Percentiles rank a stretch among this genome's conserved stretches.
phyloP scores from a whole-genome alignment of 2,329 filamentous ascomycete species.

The Dothiorella sarmentorum region DNA sequence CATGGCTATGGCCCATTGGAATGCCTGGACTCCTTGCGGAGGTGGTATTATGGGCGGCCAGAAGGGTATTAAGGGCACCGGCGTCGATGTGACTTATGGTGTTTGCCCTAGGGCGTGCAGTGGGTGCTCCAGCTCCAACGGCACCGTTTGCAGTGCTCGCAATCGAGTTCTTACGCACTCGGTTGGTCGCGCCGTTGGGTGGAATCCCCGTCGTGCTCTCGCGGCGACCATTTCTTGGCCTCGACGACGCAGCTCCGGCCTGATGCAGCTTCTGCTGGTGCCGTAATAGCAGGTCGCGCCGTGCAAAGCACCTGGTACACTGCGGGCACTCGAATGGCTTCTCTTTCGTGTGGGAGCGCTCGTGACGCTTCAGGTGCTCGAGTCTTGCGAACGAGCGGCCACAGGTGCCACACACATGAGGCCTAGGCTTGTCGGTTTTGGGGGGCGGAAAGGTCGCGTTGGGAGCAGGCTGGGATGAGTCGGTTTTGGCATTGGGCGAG shows the following conservation, averaged over 20 bases:
- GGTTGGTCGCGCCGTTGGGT: slow-evolving; percentile 58
- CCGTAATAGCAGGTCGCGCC: slow-evolving; percentile 83
- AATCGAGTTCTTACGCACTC: slow-evolving; percentile 90
- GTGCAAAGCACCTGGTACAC: slow-evolving; percentile 90
- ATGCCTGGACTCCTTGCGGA: slow-evolving; percentile 45
- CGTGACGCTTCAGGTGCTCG: slow-evolving; percentile 95
- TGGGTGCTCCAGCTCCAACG: slow-evolving; percentile 45
- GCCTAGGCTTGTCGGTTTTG: slow-evolving; percentile 95
- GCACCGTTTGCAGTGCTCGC: slow-evolving; percentile 56
- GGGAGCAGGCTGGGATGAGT: slow-evolving; percentile 4
- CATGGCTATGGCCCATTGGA: slow-evolving; percentile 38
- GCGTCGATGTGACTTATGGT: slow-evolving; percentile 93
- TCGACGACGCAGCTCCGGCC: slow-evolving; percentile 80
- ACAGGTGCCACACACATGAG: slow-evolving; percentile 90
- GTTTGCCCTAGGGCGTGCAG: slow-evolving; percentile 77
- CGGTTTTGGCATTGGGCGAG: slow-evolving; percentile 13
- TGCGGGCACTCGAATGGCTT: slow-evolving; percentile 98
- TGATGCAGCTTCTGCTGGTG: slow-evolving; percentile 99
- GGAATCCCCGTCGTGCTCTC: slow-evolving; percentile 79
- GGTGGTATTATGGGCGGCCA: slow-evolving; percentile 55
- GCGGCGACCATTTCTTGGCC: slow-evolving; percentile 76
- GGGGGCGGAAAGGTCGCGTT: slow-evolving; percentile 64
- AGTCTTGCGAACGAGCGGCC: slow-evolving; percentile 88
- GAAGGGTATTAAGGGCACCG: slow-evolving; percentile 64
- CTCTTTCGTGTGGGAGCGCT: slow-evolving; percentile 97